A percentile compares a stretch with the other conserved stretches of the same genome.
Conservation (phyloP, 129 eudicot species). For the Centrapalus pauciflorus region DNA sequence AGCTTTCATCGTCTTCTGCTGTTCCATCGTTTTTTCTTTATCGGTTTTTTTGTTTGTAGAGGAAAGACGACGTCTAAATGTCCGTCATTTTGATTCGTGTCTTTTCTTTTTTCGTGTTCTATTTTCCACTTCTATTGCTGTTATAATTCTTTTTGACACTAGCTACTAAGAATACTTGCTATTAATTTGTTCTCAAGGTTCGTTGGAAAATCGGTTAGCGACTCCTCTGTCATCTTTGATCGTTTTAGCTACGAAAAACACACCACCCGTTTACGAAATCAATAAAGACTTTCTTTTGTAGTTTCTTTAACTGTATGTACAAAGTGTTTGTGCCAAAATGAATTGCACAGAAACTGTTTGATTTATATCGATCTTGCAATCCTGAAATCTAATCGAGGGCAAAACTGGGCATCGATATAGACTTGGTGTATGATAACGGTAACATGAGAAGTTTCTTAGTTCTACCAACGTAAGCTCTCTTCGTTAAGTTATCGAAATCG, state of each 20-base stretch:
- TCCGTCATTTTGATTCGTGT: slow-evolving; percentile 17
- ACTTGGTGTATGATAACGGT: slow-evolving; percentile 70
- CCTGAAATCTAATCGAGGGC: slow-evolving; percentile 18
- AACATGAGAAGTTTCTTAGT: slow-evolving; percentile 67
- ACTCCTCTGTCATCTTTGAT: neutral
- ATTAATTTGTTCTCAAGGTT: slow-evolving; percentile 23
- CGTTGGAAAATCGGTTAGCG: neutral
- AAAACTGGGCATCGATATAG: slow-evolving; percentile 36
- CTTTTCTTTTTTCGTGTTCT: slow-evolving; percentile 19
- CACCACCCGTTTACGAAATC: neutral
- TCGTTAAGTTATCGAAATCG: slow-evolving; percentile 76
- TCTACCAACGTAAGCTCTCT: slow-evolving; percentile 76
- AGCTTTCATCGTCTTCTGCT: neutral
- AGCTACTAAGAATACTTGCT: slow-evolving; percentile 9
- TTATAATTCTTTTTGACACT: slow-evolving; percentile 19
- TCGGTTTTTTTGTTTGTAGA: slow-evolving; percentile 16
- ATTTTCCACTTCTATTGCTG: slow-evolving; percentile 10
- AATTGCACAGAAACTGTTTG: neutral
- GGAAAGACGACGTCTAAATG: slow-evolving; percentile 21
- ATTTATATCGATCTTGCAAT: slow-evolving; percentile 8
- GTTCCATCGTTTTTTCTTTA: neutral
- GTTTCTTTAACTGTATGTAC: neutral
- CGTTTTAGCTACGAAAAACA: too few relatives aligned
- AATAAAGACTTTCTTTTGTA: neutral
- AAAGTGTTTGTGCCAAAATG: neutral